A percentile compares a stretch with the other conserved stretches of the same genome.
phyloP scores from a whole-genome alignment of 2,329 filamentous ascomycete species.

The Paecilomyces formosus region DNA sequence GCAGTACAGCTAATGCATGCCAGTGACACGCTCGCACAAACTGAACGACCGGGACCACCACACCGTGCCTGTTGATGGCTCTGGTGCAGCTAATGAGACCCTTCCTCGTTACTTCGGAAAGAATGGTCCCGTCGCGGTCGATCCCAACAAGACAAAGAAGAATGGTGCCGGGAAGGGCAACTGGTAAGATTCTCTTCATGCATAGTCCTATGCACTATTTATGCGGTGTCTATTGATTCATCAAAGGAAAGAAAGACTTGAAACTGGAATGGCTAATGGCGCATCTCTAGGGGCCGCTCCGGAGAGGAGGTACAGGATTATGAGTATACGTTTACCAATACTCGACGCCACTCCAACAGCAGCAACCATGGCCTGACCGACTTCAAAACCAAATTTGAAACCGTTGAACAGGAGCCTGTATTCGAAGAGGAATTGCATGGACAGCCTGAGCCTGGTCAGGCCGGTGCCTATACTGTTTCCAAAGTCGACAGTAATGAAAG shows the following conservation, averaged over 20 bases:
- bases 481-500: not conserved
- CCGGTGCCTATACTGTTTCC: not conserved
- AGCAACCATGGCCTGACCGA: conserved; percentile 66
- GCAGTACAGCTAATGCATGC: not conserved
- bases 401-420: conserved; percentile 79
- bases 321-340: conserved; percentile 73
- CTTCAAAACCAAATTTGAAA: conserved; percentile 96
- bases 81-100: conserved; percentile 60
- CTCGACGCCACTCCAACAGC: conserved; percentile 88
- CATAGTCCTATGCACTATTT: conserved; percentile 1
- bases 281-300: conserved; percentile 62
- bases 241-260: not conserved
- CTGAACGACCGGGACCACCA: conserved; percentile 80
- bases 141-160: conserved; percentile 96
- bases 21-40: conserved; percentile 98
- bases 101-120: conserved; percentile 93
- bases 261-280: not conserved
- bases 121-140: conserved; percentile 67
- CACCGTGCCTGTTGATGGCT: conserved; percentile 68
- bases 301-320: conserved; percentile 82
- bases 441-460: not conserved
- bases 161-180: conserved; percentile 87
- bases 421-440: conserved; percentile 84
- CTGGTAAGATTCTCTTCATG: conserved; percentile 57
- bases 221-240: not conserved